Base-by-base conservation (phyloP, 805 yeast species). In the Barnettozyma wickerhamii region DNA sequence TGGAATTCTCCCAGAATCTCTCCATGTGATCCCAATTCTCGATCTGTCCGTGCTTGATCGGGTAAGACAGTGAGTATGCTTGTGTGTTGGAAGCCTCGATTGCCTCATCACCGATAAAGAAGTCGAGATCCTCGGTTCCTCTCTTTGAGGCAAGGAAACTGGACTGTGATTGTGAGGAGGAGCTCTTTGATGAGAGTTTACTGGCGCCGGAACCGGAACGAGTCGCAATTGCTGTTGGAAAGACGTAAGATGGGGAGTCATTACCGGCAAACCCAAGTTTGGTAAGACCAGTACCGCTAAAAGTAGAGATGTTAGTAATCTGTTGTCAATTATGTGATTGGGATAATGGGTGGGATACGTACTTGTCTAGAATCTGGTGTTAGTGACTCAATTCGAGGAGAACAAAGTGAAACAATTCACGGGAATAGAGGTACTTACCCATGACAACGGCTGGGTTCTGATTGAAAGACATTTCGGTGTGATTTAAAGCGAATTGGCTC, bases 21-120 rank as follows among this genome's bases (percentile, higher is more conserved):
- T 93, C 99, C 99, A 93, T 93, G 60, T 93, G 97, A 68, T 93
- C 99, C 99, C 99, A 93, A 64, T 93, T 88, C 64, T 93, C 99
- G 48, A 93, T 84, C 70, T 93, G 99, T 19, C 99, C 99, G 60
- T 93, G 99, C 64, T 89, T 84, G 46, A 93, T 89, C 15, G 99
- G 99, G 58, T 93, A 93, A 48, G 80, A 77, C 44, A 93, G 69
- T 21, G 90, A 83, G 65, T 93, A 93, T 21, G 87, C 72, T 48
- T 96, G 88, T 6, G 96, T 95, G 53, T 79, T 83, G n/a, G 97
- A 84, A 12, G 96, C 95, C 39, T 75, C 76, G 32, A 93, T 58
- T 1, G 99, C 99, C 63, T 91, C 98, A 56, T 93, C 93, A 26
- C 99, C 99, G 56, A 93, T 93, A 63, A 75, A 89, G 56, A 91